Base-by-base conservation (phyloP, 495 filamentous ascomycete genomes). In the Penicillium longicatenatum region DNA sequence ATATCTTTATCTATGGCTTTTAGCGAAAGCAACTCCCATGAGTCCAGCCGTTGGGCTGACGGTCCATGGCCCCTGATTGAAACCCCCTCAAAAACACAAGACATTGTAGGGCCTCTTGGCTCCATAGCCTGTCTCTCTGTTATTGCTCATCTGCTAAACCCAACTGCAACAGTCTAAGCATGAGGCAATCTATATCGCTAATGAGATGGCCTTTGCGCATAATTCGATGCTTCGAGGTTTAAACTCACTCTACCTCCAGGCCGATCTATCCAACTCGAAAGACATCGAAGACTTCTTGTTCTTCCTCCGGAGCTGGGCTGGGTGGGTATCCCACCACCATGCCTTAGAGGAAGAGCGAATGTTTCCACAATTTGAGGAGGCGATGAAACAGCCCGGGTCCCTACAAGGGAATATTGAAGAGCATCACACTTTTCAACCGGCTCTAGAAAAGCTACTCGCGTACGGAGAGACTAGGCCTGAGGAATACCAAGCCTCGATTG, bases 401-500 rank as follows among this genome's bases (percentile, higher is more conserved):
- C n/a, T 43, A 17, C 41, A 43, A 9, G 41, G n/a, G 16, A 43
- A 43, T 43, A 9, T 43, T 4, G 41, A 43, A 5, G 41, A 43
- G 41, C 41, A 43, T 43, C 41, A 43, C 9, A 43, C 14, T 19
- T 43, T 43, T 43, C 41, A 43, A 43, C 41, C 41, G 4, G 5
- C 19, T 8, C 6, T 43, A 1, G 4, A 43, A 43, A n/a, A 43
- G 41, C 41, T 43, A 9, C 41, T 43, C 9, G 14, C 12, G 14
- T 43, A 43, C 9, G 41, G 4, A 2, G 19, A 43, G 5, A 17
- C n/a, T 8, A 43, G 10, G 19, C 41, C 41, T 17, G 41, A 43
- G 41, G 41, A 43, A 7, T 43, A 43, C n/a, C 41, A 43, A 43
- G 41, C 41, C n/a, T 43, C 41, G n/a, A 43, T 9, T 43, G 41